Evolutionary conservation across 2,329 filamentous ascomycete species (phyloP), one percentile per base, ranked within the genome.

Genomic region (Penicillium fuscoglaucum): DNA sequence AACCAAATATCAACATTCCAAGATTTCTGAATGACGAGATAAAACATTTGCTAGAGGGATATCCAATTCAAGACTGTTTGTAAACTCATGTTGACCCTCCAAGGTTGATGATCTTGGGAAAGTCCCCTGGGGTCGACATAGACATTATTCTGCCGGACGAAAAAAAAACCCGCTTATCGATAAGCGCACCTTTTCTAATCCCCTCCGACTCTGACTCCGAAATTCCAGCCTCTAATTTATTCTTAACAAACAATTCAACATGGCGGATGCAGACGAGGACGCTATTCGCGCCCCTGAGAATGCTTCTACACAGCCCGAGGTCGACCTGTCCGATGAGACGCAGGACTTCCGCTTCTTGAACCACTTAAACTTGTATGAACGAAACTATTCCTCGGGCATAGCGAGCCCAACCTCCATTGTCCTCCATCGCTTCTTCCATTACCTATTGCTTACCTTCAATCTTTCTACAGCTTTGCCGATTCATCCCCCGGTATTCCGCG

Each of bases 301-400:
- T 48, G 68, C 68, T 52, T 59, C 68, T 17, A 58, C 74, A 8
- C 69, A 74, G 55, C 64, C 71, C n/a, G 86, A 90, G 57, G 82
- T 86, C 48, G 86, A 87, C 61, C 82, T 87, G 53, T 88, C 88
- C 41, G 93, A 96, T 67, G 90, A 93, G 73, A 85, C 88, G 2
- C 91, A 93, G 69, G 93, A 98, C 77, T 97, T 93, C 74, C 88
- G 90, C 63, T 88, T 93, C 61, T 87, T 89, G 41, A 80, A 79
- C 61, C 79, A 80, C 59, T 72, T 87, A 63, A 82, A 80, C 74
- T 82, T 80, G 75, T 81, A 68, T 61, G 71, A 68, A 4, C 33
- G 7, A 47, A 47, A 45, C 41, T 15, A 17, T 31, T 43, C 19
- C 46, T 48, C 8, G 17, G 26, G 19, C 49, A 21, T 15, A 21